Evolutionary conservation across 106 monocot genomes (phyloP).

Genomic region (Dactylorhiza incarnata): DNA sequence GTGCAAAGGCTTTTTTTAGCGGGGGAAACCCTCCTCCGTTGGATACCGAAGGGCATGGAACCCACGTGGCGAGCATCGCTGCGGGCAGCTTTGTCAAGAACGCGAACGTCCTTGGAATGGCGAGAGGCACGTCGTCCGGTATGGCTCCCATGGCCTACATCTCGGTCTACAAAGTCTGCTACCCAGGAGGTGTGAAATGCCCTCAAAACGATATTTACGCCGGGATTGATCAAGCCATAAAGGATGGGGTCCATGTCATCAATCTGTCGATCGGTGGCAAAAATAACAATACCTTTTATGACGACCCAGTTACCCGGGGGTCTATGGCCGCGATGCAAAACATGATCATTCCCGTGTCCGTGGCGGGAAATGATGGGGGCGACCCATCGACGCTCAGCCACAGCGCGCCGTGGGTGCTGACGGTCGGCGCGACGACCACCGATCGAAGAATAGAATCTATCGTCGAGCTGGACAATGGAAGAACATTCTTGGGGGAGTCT

Average conservation of each 20-base stretch:
- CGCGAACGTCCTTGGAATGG: conserved; percentile 4
- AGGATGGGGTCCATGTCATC: conserved; percentile 4
- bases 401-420: conserved; percentile 4
- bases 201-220: neutral
- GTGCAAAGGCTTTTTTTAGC: neutral
- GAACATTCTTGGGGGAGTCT: no score
- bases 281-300: neutral
- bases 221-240: neutral
- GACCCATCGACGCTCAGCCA: neutral
- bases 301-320: neutral
- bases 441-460: neutral
- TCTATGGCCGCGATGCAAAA: neutral
- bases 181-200: no score
- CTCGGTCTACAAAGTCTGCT: neutral
- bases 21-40: neutral
- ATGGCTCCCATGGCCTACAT: conserved; percentile 9
- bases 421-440: neutral
- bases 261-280: neutral
- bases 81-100: neutral
- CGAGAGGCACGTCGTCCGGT: neutral
- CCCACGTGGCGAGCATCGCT: neutral
- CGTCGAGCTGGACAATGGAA: neutral
- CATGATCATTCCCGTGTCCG: neutral
- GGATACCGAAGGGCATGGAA: neutral
- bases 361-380: neutral